Evolutionary conservation across 495 filamentous ascomycete genomes (phyloP).

Genomic region (Articulospora tetracladia): DNA sequence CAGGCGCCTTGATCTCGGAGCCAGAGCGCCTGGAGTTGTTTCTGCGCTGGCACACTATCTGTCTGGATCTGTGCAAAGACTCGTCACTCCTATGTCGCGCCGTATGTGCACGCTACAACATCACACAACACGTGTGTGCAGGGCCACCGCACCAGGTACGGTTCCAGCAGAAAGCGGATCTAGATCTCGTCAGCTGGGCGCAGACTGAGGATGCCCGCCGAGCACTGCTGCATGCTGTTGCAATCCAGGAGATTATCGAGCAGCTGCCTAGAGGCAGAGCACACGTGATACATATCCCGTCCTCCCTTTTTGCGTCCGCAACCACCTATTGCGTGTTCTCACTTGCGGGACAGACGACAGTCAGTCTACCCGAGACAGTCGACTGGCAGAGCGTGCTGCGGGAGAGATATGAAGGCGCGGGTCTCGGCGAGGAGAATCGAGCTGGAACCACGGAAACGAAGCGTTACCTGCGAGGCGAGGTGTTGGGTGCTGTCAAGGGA

Average conservation of each 20-base stretch:
- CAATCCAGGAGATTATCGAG: constrained; percentile 49
- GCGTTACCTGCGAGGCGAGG: constrained; percentile 33
- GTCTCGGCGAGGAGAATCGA: constrained; percentile 25
- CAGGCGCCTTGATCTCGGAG: constrained; percentile 34
- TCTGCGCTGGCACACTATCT: constrained; percentile 46
- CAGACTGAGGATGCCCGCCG: constrained; percentile 37
- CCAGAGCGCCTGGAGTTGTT: constrained; percentile 39
- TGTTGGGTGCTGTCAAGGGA: constrained; percentile 24
- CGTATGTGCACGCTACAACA: constrained; percentile 38
- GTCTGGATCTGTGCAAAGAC: constrained; percentile 41
- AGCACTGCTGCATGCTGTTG: constrained; percentile 43
- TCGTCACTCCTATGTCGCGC: constrained; percentile 38
- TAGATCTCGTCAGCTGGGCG: constrained; percentile 39
- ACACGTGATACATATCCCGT: constrained; percentile 45
- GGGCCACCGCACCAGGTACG: constrained; percentile 16
- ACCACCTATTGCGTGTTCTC: constrained; percentile 41
- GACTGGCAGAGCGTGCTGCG: constrained; percentile 42
- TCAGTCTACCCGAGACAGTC: constrained; percentile 37
- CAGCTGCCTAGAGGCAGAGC: constrained; percentile 42
- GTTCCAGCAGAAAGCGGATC: constrained; percentile 24
- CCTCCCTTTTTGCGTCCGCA: constrained; percentile 40
- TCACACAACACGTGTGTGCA: constrained; percentile 37
- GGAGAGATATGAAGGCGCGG: constrained; percentile 33
- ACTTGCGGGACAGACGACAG: constrained; percentile 33
- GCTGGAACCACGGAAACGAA: constrained; percentile 32